Base-by-base conservation (phyloP, 345 rosid species). In the Triadica sebifera region DNA sequence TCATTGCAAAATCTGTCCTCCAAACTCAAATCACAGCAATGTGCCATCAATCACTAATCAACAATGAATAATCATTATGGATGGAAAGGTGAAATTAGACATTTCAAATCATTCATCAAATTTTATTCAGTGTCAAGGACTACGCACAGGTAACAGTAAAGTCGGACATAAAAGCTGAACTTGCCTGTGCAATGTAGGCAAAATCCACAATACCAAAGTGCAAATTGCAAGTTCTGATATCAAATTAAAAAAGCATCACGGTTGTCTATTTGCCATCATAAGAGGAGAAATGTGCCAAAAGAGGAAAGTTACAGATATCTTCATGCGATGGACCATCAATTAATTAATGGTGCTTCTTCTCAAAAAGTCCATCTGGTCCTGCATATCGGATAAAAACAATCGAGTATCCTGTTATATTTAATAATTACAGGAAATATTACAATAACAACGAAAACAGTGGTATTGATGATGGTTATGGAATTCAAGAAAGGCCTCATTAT, bases 301-400 rank as follows among this genome's bases (percentile, higher is more conserved):
- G 52, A 37, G 6, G 37, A 46, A 24, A 41, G 34, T 62, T 41
- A 2, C 20, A 0, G 43, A 51, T 16, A 47, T 41, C 64, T 47
- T 64, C 63, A 79, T 17, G 41, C 15, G 69, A 49, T 59, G 25
- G 29, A 34, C 16, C 8, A 50, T 10, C 39, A 38, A 43, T 16
- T 45, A 49, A 61, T 80, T 56, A 89, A 80, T 89, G 96, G 80
- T 90, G 89, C 83, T 87, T 84, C 25, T 0, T 53, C 81, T 91
- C 95, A 63, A 93, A 90, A 11, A 93, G 87, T 72, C 98, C 97
- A 78, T 93, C 90, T 0, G 98, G 98, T 81, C 98, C 98, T 93
- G 94, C 69, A 67, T 43, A 37, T 68, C 55, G 63, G 67, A 46
- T 55, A 25, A 45, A 46, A 69, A 38, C 13, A 52, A 47, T 49